Percentiles rank a stretch among this genome's conserved stretches.
Conservation (phyloP, 768 basidiomycete species). For the Mycena crocata region DNA sequence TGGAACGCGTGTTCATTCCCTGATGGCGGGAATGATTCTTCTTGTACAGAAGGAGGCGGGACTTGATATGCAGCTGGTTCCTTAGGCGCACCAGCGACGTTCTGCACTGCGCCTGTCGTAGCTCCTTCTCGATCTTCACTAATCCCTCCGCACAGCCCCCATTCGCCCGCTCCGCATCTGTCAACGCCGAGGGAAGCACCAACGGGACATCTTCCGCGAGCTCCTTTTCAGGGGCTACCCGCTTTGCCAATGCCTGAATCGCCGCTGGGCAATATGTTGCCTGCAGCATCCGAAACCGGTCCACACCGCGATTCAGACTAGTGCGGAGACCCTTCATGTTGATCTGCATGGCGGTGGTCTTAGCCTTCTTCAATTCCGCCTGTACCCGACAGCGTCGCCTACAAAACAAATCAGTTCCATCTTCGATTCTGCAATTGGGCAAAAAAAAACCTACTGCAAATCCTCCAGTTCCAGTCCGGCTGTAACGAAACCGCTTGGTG, state of each 20-base stretch:
- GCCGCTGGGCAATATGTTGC: background rate
- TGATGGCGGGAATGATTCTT: background rate
- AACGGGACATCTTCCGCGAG: background rate
- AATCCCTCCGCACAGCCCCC: background rate
- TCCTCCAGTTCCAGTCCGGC: constrained; percentile 38
- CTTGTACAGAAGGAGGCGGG: background rate
- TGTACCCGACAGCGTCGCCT: background rate
- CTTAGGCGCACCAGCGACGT: background rate
- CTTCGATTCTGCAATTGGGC: too few species aligned
- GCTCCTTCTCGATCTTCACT: background rate
- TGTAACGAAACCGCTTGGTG: constrained; percentile 29
- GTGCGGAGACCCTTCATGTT: background rate
- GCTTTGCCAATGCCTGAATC: background rate
- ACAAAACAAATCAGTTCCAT: too few species aligned
- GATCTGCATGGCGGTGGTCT: background rate
- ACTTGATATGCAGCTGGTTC: too few species aligned
- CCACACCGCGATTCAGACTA: background rate
- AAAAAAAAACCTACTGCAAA: constrained; percentile 34
- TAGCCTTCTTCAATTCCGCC: constrained; percentile 6
- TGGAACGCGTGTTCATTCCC: background rate
- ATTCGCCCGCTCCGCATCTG: background rate
- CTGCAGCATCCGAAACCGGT: background rate
- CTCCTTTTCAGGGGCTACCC: background rate
- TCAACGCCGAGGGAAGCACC: background rate
- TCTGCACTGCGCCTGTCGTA: background rate